phyloP scores from a whole-genome alignment of 140 eudicot species.

The Anethum foeniculum region DNA sequence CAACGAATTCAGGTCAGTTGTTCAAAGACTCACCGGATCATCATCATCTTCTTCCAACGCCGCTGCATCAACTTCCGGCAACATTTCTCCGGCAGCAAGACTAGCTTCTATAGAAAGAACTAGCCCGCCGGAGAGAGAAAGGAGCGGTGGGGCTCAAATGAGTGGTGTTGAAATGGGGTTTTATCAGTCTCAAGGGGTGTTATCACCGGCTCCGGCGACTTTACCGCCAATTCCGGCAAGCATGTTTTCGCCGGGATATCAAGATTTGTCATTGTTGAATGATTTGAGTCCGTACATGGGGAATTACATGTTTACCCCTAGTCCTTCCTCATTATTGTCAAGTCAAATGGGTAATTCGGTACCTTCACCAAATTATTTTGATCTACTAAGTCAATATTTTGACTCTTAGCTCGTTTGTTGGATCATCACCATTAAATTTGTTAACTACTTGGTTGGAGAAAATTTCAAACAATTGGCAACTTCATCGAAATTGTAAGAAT shows the following conservation, averaged over 20 bases:
- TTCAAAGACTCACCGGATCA: conserved; percentile 55
- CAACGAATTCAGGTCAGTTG: conserved; percentile 34
- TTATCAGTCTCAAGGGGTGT: conserved; percentile 32
- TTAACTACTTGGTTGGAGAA: not conserved
- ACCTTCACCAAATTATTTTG: conserved; percentile 22
- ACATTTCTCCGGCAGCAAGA: conserved; percentile 53
- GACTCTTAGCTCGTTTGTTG: not conserved
- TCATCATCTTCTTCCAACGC: conserved; percentile 11
- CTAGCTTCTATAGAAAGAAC: conserved; percentile 43
- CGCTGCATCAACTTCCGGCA: conserved; percentile 11
- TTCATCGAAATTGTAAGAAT: not conserved
- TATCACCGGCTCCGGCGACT: conserved; percentile 51
- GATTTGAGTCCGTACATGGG: conserved; percentile 12
- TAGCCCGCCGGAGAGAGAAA: conserved; percentile 27
- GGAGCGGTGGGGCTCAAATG: not conserved
- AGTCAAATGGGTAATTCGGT: conserved; percentile 26
- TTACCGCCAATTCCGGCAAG: conserved; percentile 33
- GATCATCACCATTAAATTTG: not conserved
- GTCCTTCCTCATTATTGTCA: conserved; percentile 35
- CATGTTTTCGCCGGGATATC: conserved; percentile 35
- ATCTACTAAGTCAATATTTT: conserved; percentile 11
- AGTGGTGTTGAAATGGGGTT: conserved; percentile 19
- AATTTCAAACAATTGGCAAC: not conserved
- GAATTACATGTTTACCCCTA: conserved; percentile 31
- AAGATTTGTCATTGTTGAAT: conserved; percentile 9